Conservation (phyloP, 106 monocot genomes). For the Triglochin maritima region DNA sequence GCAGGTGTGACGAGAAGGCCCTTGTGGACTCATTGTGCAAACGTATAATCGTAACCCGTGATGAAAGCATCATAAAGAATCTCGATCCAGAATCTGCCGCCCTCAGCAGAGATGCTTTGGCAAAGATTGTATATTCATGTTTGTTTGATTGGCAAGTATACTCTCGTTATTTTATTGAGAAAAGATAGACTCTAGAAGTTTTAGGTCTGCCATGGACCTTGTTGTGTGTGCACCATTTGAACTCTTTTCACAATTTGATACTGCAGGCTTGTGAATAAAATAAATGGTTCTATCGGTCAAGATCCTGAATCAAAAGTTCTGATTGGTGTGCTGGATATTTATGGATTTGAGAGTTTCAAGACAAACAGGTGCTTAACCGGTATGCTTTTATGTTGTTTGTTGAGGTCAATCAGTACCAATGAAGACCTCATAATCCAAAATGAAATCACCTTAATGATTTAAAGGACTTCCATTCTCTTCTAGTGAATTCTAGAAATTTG, state of each 20-base stretch:
- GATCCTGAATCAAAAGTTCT: conserved; percentile 35
- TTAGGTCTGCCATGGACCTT: too few relatives aligned
- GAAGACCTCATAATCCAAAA: too few relatives aligned
- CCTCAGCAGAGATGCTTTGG: conserved; percentile 61
- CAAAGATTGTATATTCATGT: conserved; percentile 64
- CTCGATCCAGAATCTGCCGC: conserved; percentile 51
- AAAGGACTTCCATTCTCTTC: too few relatives aligned
- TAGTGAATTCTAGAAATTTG: too few relatives aligned
- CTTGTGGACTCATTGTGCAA: too few relatives aligned
- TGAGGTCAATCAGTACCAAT: too few relatives aligned
- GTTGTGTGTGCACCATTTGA: not conserved
- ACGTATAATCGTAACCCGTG: not conserved
- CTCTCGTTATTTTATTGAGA: too few relatives aligned
- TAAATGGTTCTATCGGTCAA: conserved; percentile 44
- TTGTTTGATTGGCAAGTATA: conserved; percentile 60
- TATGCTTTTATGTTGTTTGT: conserved; percentile 25
- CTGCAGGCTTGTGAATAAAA: conserved; percentile 37
- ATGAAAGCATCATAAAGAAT: conserved; percentile 76
- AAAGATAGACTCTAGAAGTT: too few relatives aligned
- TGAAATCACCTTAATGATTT: too few relatives aligned
- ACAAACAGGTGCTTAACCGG: conserved; percentile 48
- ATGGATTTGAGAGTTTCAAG: conserved; percentile 57
- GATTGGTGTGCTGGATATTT: conserved; percentile 43
- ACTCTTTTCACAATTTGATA: not conserved
- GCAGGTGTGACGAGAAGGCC: too few relatives aligned